Evolutionary conservation across 1,284 basidiomycete genomes (phyloP).

Genomic region (Coniferiporia sulphurascens): DNA sequence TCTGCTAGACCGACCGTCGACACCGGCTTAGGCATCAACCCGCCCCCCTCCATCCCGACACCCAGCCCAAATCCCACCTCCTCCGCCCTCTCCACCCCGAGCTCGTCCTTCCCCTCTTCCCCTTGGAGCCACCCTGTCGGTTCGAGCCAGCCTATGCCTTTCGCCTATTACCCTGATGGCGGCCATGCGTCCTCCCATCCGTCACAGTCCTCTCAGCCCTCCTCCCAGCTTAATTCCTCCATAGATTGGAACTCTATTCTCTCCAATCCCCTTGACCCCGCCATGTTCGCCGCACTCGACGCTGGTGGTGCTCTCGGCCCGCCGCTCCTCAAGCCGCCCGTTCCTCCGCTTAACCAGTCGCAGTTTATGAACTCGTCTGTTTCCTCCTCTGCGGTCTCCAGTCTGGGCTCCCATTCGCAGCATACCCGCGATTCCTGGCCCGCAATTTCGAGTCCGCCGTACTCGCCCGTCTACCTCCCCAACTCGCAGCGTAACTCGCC

Average conservation of each 20-base stretch:
- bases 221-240: conserved; percentile 12
- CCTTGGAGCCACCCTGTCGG: conserved; percentile 20
- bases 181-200: conserved; percentile 23
- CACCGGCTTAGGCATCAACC: conserved; percentile 31
- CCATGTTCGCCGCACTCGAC: conserved; percentile 52
- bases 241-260: conserved; percentile 55
- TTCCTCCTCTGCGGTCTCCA: conserved; percentile 6
- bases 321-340: conserved; percentile 5
- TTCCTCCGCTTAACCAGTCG: background rate
- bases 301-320: conserved; percentile 49
- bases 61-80: conserved; percentile 35
- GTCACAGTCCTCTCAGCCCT: conserved; percentile 12
- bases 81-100: conserved; percentile 24
- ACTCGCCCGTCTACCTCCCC: conserved; percentile 12
- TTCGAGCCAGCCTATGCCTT: conserved; percentile 3
- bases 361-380: conserved; percentile 9
- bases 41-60: conserved; percentile 31
- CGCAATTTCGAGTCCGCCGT: conserved; percentile 1
- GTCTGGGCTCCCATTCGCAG: conserved; percentile 8
- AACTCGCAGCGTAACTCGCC: conserved; percentile 15
- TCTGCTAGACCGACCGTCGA: conserved; percentile 36
- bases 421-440: conserved; percentile 10
- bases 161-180: conserved; percentile 23
- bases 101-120: conserved; percentile 26
- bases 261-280: conserved; percentile 51